Evolutionary conservation across 2,329 filamentous ascomycete species (phyloP).

Genomic region (Metarhizium rileyi): DNA sequence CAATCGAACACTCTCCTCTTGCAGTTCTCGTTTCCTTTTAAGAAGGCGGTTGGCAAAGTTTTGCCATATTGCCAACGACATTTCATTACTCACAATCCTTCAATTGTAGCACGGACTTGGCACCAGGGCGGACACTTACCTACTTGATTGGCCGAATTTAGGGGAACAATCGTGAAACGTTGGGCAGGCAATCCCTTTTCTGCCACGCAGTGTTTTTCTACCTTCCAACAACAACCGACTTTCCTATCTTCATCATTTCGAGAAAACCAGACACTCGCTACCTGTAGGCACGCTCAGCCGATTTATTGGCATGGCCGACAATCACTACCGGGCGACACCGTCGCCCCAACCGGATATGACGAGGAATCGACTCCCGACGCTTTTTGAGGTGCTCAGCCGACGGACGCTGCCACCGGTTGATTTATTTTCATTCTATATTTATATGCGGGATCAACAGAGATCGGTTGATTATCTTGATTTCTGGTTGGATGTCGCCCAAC

Average conservation of each 20-base stretch:
- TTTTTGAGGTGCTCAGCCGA: constrained; percentile 91
- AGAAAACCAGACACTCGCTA: constrained; percentile 1
- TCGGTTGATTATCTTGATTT: constrained; percentile 98
- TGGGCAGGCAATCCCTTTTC: constrained; percentile 2
- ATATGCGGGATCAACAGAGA: constrained; percentile 97
- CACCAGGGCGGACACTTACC: neutral
- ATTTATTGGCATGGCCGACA: constrained; percentile 14
- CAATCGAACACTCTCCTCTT: neutral
- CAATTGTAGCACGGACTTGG: constrained; percentile 1
- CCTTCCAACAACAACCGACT: neutral
- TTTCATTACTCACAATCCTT: neutral
- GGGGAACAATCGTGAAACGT: constrained; percentile 9
- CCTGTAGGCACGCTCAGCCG: neutral
- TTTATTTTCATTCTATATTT: constrained; percentile 98
- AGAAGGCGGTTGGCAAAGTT: neutral
- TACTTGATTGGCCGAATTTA: neutral
- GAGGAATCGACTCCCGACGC: constrained; percentile 81
- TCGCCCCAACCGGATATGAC: constrained; percentile 49
- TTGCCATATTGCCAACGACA: neutral
- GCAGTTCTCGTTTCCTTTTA: neutral
- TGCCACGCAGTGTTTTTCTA: neutral
- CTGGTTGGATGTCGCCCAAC: constrained; percentile 98
- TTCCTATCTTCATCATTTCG: neutral
- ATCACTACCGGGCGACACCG: constrained; percentile 26
- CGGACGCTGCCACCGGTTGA: constrained; percentile 93